Conservation (phyloP, 2,329 filamentous ascomycete genomes). For the Lachnellula occidentalis region DNA sequence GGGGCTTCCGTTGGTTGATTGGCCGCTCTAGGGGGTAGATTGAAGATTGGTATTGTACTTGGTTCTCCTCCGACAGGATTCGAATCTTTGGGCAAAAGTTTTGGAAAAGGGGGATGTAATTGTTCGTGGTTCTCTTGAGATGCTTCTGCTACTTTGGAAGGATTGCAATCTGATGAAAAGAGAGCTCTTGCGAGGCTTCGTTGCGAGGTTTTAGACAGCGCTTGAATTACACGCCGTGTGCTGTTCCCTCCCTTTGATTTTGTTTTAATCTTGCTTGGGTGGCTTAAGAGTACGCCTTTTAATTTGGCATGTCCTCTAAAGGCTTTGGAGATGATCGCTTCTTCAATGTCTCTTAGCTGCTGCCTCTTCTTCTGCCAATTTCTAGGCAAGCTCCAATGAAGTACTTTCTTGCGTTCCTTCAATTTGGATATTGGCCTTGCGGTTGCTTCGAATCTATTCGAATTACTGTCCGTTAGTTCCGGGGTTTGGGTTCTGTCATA, state of each 20-base stretch:
- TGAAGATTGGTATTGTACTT: too few species aligned
- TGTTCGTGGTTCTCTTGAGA: too few species aligned
- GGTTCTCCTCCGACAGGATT: too few species aligned
- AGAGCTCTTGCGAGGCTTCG: too few species aligned
- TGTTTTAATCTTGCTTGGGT: neutral
- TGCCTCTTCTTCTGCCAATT: neutral
- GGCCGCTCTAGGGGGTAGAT: neutral
- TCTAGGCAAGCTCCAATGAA: neutral
- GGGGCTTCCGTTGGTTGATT: neutral
- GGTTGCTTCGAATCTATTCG: too few species aligned
- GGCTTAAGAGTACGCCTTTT: neutral
- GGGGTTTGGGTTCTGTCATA: neutral
- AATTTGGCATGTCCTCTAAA: neutral
- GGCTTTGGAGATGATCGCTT: neutral
- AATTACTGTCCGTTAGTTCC: too few species aligned
- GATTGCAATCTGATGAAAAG: too few species aligned
- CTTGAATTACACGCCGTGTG: too few species aligned
- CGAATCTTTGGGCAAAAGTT: too few species aligned
- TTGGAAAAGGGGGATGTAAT: too few species aligned
- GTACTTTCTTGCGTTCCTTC: neutral
- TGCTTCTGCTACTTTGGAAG: neutral
- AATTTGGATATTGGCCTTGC: too few species aligned
- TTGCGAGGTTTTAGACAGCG: too few species aligned
- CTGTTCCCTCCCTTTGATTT: neutral
- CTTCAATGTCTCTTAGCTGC: neutral